Evolutionary conservation across 2,329 filamentous ascomycete species (phyloP).

Genomic region (Xylaria sp.): DNA sequence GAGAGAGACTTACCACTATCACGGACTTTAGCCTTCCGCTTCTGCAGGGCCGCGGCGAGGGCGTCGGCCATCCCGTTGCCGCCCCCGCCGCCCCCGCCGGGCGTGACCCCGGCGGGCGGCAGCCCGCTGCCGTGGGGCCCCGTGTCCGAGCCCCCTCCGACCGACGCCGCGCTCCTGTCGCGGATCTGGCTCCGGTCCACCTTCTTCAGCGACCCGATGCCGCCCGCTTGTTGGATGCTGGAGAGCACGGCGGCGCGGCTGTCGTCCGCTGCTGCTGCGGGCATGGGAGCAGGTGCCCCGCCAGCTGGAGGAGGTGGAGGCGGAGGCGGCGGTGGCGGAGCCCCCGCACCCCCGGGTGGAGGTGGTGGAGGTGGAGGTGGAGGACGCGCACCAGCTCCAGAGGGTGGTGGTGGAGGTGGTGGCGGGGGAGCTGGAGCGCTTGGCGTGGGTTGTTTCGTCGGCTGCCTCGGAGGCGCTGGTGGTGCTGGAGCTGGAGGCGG

Average conservation of each 20-base stretch:
- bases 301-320: constrained; percentile 38
- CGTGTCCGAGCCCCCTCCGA: constrained; percentile 56
- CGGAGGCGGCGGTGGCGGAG: constrained; percentile 36
- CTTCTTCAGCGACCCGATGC: constrained; percentile 72
- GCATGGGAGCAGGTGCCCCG: constrained; percentile 51
- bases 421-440: constrained; percentile 27
- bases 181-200: constrained; percentile 71
- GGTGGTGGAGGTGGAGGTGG: constrained; percentile 25
- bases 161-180: constrained; percentile 68
- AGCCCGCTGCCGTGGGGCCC: constrained; percentile 55
- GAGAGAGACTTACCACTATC: constrained; percentile 77
- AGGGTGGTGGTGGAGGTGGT: constrained; percentile 17
- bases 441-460: too few relatives aligned
- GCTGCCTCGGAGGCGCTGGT: constrained; percentile 30
- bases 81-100: constrained; percentile 58
- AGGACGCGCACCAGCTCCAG: constrained; percentile 11
- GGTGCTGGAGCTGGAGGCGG: constrained; percentile 34
- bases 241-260: constrained; percentile 65
- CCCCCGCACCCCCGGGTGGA: constrained; percentile 16
- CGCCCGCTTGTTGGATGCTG: constrained; percentile 72
- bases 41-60: constrained; percentile 74
- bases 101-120: constrained; percentile 54
- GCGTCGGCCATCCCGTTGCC: constrained; percentile 79
- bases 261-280: constrained; percentile 45
- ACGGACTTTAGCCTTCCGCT: constrained; percentile 91